Evolutionary conservation across 1,284 basidiomycete genomes (phyloP), one percentile per base, ranked within the genome.

Genomic region (Salmacisia buchloeana): DNA sequence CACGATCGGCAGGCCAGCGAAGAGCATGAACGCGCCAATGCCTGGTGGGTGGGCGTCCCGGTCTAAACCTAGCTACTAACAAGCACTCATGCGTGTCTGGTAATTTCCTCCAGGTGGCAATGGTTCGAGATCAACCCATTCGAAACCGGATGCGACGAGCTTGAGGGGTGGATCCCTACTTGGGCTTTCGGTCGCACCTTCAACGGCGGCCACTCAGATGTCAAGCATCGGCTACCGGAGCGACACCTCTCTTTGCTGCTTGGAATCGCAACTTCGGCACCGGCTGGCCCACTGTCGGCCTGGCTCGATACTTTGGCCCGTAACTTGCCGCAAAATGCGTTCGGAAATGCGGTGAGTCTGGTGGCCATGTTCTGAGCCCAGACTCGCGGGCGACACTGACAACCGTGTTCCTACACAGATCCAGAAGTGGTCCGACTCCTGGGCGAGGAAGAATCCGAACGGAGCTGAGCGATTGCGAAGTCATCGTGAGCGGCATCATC

Each of bases 101-200:
- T 52, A 52, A 9, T 9, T n/a, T 36, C 31, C 18, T 18, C 31
- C 39, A 59, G 58, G 49, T 77, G 71, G 62, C 79, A 80, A 43
- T 80, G 80, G 80, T 80, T 76, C 59, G 80, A 80, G 60, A 69
- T 75, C 25, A 69, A 72, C 3, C 78, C 78, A 0, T 68, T 79
- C 43, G 80, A 80, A 62, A 68, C 79, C 2, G 80, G 80, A 2
- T 74, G 69, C 25, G 71, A 75, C 58, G 77, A 78, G 49, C 70
- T 74, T 15, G 70, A 78, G 43, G 78, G 74, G 12, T 80, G 76
- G 70, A 73, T 80, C 15, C 80, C 80, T 10, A 78, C 77, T 3
- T 80, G 79, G 79, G 68, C 71, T 0, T 80, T 77, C 63, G 79
- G 79, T 1, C 64, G 79, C n/a, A 63, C 69, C 0, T 80, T 78